A percentile compares a stretch with the other conserved stretches of the same genome.
Conservation (phyloP, 495 filamentous ascomycete genomes). For the Lasiosphaeria miniovina region DNA sequence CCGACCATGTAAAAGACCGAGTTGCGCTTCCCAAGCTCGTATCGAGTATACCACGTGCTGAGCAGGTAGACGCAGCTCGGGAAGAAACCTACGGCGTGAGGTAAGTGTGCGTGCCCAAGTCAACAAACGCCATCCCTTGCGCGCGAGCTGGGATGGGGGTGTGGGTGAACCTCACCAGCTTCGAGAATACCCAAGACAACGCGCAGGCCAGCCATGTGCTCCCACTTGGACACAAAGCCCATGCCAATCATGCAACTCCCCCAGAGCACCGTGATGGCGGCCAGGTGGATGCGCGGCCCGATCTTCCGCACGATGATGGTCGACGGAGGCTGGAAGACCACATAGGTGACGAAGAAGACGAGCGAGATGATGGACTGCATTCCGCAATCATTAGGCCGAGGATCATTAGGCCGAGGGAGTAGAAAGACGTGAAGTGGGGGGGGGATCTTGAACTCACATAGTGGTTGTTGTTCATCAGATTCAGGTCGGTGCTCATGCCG, state of each 20-base stretch:
- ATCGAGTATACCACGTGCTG: constrained; percentile 62
- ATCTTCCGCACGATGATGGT: constrained; percentile 58
- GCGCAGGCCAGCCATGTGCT: constrained; percentile 50
- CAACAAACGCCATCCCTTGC: not conserved
- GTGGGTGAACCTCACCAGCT: constrained; percentile 40
- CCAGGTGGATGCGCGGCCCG: constrained; percentile 56
- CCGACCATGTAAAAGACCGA: constrained; percentile 64
- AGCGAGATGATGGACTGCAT: constrained; percentile 56
- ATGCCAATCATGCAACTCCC: constrained; percentile 56
- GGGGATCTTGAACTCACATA: constrained; percentile 26
- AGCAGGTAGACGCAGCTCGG: constrained; percentile 62
- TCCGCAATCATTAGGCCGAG: not conserved
- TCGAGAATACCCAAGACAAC: constrained; percentile 62
- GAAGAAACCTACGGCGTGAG: constrained; percentile 44
- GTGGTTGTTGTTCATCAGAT: constrained; percentile 35
- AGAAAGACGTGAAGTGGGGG: not conserved
- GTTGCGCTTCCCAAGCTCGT: constrained; percentile 62
- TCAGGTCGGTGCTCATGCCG: constrained; percentile 56
- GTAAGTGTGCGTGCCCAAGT: constrained; percentile 2
- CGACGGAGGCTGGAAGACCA: constrained; percentile 59
- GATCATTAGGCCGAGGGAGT: not conserved
- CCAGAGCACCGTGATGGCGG: constrained; percentile 52
- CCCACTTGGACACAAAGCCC: constrained; percentile 55
- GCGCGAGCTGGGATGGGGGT: no score
- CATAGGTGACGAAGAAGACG: constrained; percentile 66